phyloP scores from a whole-genome alignment of 352 stramenopile genomes.

The Achlya hypogyna region DNA sequence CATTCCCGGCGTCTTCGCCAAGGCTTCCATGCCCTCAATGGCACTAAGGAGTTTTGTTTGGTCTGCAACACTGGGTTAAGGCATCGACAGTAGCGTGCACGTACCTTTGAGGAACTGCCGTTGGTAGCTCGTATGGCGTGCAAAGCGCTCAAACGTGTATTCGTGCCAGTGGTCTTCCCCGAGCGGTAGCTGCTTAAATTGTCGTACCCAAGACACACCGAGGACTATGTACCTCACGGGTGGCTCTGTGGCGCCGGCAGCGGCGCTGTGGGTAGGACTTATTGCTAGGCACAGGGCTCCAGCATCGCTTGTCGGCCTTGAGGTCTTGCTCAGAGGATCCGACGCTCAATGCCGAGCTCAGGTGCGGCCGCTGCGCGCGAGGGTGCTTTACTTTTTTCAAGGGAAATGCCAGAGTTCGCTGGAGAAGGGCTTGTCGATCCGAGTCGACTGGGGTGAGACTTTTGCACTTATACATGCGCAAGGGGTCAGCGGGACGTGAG shows the following conservation, averaged over 20 bases:
- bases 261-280: background rate
- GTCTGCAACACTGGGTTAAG: background rate
- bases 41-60: background rate
- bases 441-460: background rate
- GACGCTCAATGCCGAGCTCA: background rate
- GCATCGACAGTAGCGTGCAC: background rate
- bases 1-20: background rate
- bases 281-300: background rate
- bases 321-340: background rate
- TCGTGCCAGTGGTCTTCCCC: background rate
- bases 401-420: background rate
- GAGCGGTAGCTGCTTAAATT: background rate
- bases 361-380: background rate
- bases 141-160: background rate
- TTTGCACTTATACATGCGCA: too few relatives aligned
- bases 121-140: background rate
- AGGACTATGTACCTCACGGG: background rate
- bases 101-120: background rate
- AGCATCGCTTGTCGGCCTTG: background rate
- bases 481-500: too few relatives aligned
- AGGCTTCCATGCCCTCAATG: background rate
- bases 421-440: background rate
- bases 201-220: background rate
- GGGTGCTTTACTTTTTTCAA: background rate
- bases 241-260: background rate